phyloP scores from a whole-genome alignment of 768 basidiomycete species.

The Tylopilus balloui region DNA sequence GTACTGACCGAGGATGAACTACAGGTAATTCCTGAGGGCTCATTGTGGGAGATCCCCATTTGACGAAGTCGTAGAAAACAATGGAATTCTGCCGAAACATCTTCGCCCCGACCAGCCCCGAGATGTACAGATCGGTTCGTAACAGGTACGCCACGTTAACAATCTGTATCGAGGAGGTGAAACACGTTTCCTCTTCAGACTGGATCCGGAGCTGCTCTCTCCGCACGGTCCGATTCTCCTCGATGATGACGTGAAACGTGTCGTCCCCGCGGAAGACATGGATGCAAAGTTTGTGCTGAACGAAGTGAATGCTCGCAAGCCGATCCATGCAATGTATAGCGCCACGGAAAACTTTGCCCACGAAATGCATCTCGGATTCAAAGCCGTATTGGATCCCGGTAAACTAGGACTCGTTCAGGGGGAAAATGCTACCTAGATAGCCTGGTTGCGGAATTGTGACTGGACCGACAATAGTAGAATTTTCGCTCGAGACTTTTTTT shows the following conservation, averaged over 20 bases:
- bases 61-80: neutral
- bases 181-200: neutral
- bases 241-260: neutral
- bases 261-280: neutral
- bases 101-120: neutral
- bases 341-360: neutral
- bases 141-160: neutral
- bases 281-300: neutral
- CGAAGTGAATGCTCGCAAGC: neutral
- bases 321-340: neutral
- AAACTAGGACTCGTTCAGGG: neutral
- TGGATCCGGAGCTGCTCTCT: neutral
- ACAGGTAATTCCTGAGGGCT: neutral
- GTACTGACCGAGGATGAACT: conserved; percentile 5
- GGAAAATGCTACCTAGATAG: no score
- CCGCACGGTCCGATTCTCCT: neutral
- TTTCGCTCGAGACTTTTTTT: no score
- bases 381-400: neutral
- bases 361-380: neutral
- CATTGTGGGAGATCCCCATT: no score
- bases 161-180: no score
- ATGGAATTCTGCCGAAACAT: neutral
- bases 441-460: no score
- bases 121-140: neutral
- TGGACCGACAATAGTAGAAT: no score